Percentiles rank a stretch among this genome's conserved stretches.
Evolutionary conservation across 177 flowering plant species (phyloP).

Genomic region (Vitis hybrid): DNA sequence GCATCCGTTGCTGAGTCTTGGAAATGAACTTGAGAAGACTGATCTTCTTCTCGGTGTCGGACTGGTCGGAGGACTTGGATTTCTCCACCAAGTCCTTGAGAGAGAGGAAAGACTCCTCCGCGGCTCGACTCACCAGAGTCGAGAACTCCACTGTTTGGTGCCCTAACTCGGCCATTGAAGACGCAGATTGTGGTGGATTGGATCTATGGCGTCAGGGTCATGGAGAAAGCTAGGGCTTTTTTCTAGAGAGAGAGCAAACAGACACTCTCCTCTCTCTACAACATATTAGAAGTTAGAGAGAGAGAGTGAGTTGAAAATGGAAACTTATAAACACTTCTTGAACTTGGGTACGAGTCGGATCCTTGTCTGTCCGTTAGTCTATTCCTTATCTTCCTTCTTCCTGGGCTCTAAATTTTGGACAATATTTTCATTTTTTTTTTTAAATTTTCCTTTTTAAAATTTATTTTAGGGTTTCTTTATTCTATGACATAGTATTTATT

Average conservation of each 20-base stretch:
- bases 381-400: too few species aligned
- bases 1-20: constrained; percentile 97
- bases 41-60: constrained; percentile 90
- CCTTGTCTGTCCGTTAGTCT: too few species aligned
- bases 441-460: too few species aligned
- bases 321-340: too few species aligned
- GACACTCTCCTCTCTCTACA: too few species aligned
- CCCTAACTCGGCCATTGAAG: constrained; percentile 78
- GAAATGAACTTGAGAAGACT: constrained; percentile 67
- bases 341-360: too few species aligned
- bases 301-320: background rate
- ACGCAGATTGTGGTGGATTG: too few species aligned
- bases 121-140: constrained; percentile 68
- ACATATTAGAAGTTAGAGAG: background rate
- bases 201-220: constrained; percentile 3
- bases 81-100: constrained; percentile 84
- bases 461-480: too few species aligned
- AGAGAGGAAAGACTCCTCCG: constrained; percentile 80
- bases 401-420: too few species aligned
- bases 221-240: constrained; percentile 15
- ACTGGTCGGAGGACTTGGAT: constrained; percentile 54
- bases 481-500: too few species aligned
- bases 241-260: constrained; percentile 6
- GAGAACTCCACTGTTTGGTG: constrained; percentile 89
- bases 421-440: too few species aligned